Percentiles rank a stretch among this genome's conserved stretches.
phyloP scores from a whole-genome alignment of 495 filamentous ascomycete species.

The Aspergillus affinis region DNA sequence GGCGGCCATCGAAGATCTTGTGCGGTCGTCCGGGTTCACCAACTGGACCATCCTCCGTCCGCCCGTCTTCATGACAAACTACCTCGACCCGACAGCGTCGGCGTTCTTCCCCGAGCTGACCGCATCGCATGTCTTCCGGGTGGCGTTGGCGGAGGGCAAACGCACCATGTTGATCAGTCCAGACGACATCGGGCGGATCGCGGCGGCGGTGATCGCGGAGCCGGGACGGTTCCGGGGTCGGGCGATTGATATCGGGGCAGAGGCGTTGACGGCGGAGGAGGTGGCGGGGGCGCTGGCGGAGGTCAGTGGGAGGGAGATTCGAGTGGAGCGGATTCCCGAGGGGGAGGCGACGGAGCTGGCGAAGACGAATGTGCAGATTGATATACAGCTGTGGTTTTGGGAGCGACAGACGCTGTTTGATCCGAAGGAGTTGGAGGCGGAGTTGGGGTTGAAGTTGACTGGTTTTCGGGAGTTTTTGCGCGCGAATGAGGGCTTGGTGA shows the following conservation, averaged over 20 bases:
- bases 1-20: not conserved
- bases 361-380: not conserved
- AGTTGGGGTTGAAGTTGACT: not conserved
- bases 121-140: not conserved
- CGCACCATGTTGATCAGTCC: not conserved
- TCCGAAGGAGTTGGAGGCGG: not conserved
- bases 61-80: not conserved
- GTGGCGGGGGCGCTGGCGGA: not conserved
- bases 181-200: not conserved
- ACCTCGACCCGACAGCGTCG: not conserved
- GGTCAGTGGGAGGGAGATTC: not conserved
- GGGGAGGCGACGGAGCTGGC: not conserved
- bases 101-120: not conserved
- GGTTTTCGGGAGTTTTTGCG: not conserved
- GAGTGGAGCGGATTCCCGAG: not conserved
- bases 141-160: not conserved
- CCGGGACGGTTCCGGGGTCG: not conserved
- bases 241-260: not conserved
- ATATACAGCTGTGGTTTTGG: not conserved
- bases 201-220: not conserved
- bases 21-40: not conserved
- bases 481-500: not conserved
- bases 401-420: not conserved
- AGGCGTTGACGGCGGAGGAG: not conserved
- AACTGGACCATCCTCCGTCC: not conserved